These are phyloP conservation scores for Polytrichum formosum DNA, from an alignment of 225 moss, liverwort and hornwort genomes.

Conservation along the genomic window DNA sequence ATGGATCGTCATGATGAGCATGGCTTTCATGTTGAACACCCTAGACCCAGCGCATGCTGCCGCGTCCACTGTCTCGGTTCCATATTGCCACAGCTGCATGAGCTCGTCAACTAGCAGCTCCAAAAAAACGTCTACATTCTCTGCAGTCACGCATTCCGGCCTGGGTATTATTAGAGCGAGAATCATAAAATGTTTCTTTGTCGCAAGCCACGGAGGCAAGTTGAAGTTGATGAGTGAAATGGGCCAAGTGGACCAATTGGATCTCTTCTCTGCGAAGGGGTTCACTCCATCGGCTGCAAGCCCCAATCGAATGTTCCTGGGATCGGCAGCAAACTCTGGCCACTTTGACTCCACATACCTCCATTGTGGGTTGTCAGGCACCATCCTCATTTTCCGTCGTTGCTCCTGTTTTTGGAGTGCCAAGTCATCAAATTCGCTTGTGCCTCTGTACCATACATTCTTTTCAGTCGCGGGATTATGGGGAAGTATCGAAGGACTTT, in stretches of 20 bases:
- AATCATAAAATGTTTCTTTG: not conserved
- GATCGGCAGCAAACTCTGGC: not conserved
- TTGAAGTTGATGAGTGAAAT: not conserved
- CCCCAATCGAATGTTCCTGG: not conserved
- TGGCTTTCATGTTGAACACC: no score
- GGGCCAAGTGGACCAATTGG: not conserved
- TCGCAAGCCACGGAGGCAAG: not conserved
- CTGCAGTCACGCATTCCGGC: not conserved
- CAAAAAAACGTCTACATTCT: not conserved
- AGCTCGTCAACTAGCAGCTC: not conserved
- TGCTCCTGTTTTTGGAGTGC: no score
- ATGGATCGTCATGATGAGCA: no score
- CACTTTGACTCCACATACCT: not conserved
- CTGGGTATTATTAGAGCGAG: no score
- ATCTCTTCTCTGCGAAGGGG: not conserved
- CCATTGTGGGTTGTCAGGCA: not conserved
- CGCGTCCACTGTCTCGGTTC: no score
- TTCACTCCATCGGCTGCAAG: not conserved
- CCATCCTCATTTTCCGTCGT: no score
- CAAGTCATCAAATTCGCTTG: no score
- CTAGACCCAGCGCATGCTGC: no score
- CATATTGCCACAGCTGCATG: not conserved
- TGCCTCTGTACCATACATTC: no score
- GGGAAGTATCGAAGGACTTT: no score
- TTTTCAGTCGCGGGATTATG: no score